Base-by-base conservation (phyloP, 768 basidiomycete genomes). In the Macrolepiota fuliginosa region DNA sequence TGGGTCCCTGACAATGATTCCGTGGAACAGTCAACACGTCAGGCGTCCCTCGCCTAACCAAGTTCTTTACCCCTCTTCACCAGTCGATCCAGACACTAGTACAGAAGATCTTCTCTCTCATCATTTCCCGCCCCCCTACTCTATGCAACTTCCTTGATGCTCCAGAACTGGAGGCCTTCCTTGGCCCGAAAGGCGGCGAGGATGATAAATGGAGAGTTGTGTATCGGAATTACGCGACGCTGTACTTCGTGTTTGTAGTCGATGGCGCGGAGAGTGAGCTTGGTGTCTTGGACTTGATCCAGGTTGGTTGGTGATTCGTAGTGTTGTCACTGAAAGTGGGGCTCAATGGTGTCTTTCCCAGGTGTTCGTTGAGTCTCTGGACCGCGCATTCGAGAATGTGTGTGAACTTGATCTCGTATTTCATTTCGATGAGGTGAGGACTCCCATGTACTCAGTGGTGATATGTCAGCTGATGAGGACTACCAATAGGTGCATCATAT, bases 391-490 rank as follows among this genome's bases (percentile, higher is more conserved):
- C 71, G 94, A 97, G 79, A 98, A 98, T 69, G 97, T 99, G 0
- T 98, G 97, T 75, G 97, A 99, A 73, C 80, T 99, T 49, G 97
- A 99, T 73, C 82, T 99, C 12, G 96, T 99, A 54, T 99, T 98
- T 73, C 96, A 98, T 73, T 99, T 98, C 69, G 97, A 98, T 72
- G 95, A 98, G 82, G 96, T 93, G 66, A 35, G 82, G 65, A 35
- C 54, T 10, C 17, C 11, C 53, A 51, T 27, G 9, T 10, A 49
- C 56, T 32, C 35, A 15, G 19, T n/a, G 11, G 27, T 47, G 22
- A 17, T 22, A 50, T 55, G 24, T 2, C 11, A 58, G 50, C 46
- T 37, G 46, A 10, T n/a, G 13, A 13, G 58, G 22, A 50, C 36
- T 61, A 29, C 57, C 19, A 46, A 36, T 32, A 96, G 94, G 96